Evolutionary conservation across 164 flowering plant genomes (phyloP), one percentile per base, ranked within the genome.

Genomic region (Umbellularia californica): DNA sequence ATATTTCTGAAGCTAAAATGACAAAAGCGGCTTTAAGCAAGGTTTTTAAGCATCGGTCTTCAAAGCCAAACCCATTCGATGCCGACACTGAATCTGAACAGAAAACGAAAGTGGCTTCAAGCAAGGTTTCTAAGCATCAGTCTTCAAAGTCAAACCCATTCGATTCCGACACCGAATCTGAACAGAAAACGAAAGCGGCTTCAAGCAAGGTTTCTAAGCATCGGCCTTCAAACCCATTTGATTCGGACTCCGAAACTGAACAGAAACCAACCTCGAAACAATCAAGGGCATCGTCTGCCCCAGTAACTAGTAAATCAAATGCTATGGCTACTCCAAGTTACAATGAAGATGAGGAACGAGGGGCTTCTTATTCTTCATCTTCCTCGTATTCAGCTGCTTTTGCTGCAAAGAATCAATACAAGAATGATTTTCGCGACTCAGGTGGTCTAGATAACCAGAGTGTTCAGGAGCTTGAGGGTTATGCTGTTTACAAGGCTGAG

Each of bases 391-490:
- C 69, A 10, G 50, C 20, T 6, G 27, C 69, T 30, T 30, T 35
- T 13, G 72, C 92, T 23, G 81, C 81, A 15, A 86, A 80, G 76
- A 78, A 83, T 33, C 75, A 72, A n/a, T 88, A 84, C 80, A 84
- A 83, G 77, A 85, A 87, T 65, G 87, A 79, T 24, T 87, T 84
- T 68, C 81, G 75, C 0, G 88, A 88, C 27, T 78, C 86, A 0
- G 90, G 90, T 58, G 90, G 86, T 28, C 50, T 90, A 7, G 87
- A 89, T 80, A 86, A 81, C 75, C 86, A 88, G 77, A 81, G 81
- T n/a, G 87, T 85, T 65, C 86, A 90, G 70, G 97, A 90, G 63
- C 81, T 92, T 65, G 95, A 92, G 81, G 77, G 80, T 27, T 90
- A 88, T 71, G 91, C 92, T 1, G 90, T 75, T 9, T 77, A 85